phyloP scores from a whole-genome alignment of 805 yeast species.

The Pichia thaimueangensis region DNA sequence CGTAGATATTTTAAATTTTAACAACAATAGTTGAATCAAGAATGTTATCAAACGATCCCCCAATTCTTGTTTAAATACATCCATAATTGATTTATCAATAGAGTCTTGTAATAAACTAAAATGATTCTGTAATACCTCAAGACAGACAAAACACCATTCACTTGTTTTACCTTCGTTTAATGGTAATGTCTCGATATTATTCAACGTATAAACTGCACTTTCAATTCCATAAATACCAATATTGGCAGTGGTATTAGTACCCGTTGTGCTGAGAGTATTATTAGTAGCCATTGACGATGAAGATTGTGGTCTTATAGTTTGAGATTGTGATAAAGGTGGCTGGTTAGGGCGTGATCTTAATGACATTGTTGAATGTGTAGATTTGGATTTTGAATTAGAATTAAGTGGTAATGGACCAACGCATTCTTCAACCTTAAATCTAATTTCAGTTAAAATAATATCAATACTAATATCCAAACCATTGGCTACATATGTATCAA shows the following conservation, averaged over 20 bases:
- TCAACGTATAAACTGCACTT: conserved; percentile 10
- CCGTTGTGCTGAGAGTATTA: conserved; percentile 1
- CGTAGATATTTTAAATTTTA: conserved; percentile 59
- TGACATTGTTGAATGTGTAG: neutral
- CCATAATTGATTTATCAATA: conserved; percentile 82
- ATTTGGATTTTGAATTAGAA: conserved; percentile 1
- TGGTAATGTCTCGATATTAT: conserved; percentile 15
- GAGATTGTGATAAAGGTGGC: too few species aligned
- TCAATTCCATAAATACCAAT: neutral
- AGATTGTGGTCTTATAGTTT: too few species aligned
- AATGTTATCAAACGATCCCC: conserved; percentile 79
- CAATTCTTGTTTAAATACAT: conserved; percentile 89
- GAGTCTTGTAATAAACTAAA: conserved; percentile 69
- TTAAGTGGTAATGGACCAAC: conserved; percentile 25
- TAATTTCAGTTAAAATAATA: conserved; percentile 72
- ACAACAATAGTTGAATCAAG: conserved; percentile 70
- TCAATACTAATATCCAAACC: conserved; percentile 92
- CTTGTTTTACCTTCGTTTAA: conserved; percentile 35
- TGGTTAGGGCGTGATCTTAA: conserved; percentile 4
- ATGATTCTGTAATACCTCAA: conserved; percentile 61
- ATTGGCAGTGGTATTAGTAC: neutral
- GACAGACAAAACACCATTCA: conserved; percentile 56
- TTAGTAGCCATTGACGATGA: conserved; percentile 5
- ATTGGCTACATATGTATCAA: conserved; percentile 87
- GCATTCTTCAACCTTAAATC: conserved; percentile 11